Evolutionary conservation across 2,329 filamentous ascomycete species (phyloP).

Genomic region (Fusarium sp.): DNA sequence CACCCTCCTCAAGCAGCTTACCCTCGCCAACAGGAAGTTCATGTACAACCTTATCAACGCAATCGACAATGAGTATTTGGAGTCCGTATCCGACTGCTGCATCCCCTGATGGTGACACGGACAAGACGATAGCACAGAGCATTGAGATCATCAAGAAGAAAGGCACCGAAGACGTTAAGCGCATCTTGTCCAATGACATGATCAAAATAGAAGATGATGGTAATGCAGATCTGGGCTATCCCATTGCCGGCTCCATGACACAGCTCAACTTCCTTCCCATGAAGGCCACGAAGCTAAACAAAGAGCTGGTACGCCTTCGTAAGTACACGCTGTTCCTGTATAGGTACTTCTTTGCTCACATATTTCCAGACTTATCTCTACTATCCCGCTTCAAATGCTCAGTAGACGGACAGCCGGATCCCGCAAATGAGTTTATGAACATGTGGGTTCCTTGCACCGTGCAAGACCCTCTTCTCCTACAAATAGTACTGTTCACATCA

Average conservation of each 20-base stretch:
- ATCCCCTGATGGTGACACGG: slow-evolving; percentile 45
- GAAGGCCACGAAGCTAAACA: slow-evolving; percentile 57
- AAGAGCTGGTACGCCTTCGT: slow-evolving; percentile 63
- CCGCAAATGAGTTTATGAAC: slow-evolving; percentile 59
- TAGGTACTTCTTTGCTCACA: background rate
- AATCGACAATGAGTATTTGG: slow-evolving; percentile 28
- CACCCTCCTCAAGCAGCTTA: background rate
- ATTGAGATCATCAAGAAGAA: slow-evolving; percentile 49
- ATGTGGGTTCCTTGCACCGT: slow-evolving; percentile 61
- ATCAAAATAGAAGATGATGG: slow-evolving; percentile 17
- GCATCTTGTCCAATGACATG: slow-evolving; percentile 47
- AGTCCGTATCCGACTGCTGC: slow-evolving; percentile 44
- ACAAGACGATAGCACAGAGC: slow-evolving; percentile 47
- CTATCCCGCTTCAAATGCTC: slow-evolving; percentile 64
- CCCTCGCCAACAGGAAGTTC: slow-evolving; percentile 2
- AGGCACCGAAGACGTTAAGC: slow-evolving; percentile 48
- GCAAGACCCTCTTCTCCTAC: slow-evolving; percentile 62
- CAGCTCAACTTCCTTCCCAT: slow-evolving; percentile 57
- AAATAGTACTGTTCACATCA: slow-evolving; percentile 63
- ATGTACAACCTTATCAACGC: background rate
- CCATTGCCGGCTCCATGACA: slow-evolving; percentile 48
- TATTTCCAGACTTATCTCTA: slow-evolving; percentile 58
- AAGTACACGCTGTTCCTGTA: slow-evolving; percentile 28
- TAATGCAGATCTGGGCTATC: slow-evolving; percentile 34
- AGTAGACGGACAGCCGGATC: slow-evolving; percentile 61